Percentiles rank a stretch among this genome's conserved stretches.
phyloP scores from a whole-genome alignment of 2,329 filamentous ascomycete genomes.

The Aureobasidium sp. region DNA sequence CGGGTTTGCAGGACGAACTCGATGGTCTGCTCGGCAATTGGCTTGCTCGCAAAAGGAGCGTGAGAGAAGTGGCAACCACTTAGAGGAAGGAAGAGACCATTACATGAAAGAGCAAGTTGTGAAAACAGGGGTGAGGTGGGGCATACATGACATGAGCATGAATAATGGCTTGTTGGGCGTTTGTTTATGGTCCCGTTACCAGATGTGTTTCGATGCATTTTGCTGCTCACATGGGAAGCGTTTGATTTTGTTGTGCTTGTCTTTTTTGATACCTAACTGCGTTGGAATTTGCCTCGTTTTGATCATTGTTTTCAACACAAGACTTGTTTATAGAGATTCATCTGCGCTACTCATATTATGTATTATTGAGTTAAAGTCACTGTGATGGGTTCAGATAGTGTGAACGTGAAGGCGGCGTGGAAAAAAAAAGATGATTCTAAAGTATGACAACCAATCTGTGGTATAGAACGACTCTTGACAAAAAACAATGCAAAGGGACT shows the following conservation, averaged over 20 bases:
- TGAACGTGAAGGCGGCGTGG: neutral
- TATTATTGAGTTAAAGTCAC: neutral
- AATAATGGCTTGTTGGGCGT: neutral
- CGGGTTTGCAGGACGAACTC: constrained; percentile 66
- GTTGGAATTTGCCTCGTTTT: neutral
- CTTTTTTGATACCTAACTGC: neutral
- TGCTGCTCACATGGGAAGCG: neutral
- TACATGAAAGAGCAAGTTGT: neutral
- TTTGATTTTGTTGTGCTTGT: neutral
- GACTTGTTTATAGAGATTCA: neutral
- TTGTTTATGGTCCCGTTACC: neutral
- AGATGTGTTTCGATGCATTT: neutral
- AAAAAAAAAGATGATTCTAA: neutral
- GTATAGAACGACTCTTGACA: neutral
- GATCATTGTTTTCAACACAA: neutral
- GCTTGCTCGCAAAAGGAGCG: constrained; percentile 1
- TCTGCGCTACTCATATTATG: neutral
- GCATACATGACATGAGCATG: neutral
- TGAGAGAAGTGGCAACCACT: neutral
- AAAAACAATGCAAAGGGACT: neutral
- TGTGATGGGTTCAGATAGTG: neutral
- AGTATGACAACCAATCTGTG: neutral
- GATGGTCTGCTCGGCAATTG: constrained; percentile 49
- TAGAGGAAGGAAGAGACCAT: neutral
- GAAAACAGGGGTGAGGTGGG: neutral